Conservation (phyloP, 139 green algal species). For the Ettlia oleoabundans region DNA sequence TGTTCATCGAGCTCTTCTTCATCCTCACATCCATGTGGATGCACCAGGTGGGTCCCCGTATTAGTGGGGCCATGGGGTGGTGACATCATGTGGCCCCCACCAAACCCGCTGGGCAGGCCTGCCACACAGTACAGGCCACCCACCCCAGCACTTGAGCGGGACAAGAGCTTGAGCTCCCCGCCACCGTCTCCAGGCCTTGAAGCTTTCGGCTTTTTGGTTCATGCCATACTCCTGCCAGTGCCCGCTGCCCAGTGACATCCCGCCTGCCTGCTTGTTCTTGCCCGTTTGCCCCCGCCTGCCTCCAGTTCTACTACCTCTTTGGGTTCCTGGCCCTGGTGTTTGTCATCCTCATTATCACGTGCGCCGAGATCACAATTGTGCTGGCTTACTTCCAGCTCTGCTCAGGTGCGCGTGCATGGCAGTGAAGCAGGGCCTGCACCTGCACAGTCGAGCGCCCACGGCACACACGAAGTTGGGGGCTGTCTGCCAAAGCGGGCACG, state of each 20-base stretch:
- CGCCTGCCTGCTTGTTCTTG: no score
- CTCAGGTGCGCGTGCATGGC: conserved; percentile 23
- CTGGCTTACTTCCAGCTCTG: conserved; percentile 98
- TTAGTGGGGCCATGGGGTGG: neutral
- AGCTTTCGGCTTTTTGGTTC: no score
- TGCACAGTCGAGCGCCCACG: no score
- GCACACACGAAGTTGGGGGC: no score
- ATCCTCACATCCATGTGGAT: conserved; percentile 96
- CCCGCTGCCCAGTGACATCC: no score
- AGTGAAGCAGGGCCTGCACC: neutral
- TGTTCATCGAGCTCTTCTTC: conserved; percentile 99
- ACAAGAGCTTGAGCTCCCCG: no score
- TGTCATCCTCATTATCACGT: conserved; percentile 96
- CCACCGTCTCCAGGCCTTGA: no score
- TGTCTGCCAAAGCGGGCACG: no score
- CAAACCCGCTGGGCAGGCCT: no score
- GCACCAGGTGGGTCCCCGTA: conserved; percentile 43
- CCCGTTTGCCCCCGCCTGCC: neutral
- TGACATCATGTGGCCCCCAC: neutral
- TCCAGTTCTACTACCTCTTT: conserved; percentile 97
- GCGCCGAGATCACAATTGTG: conserved; percentile 98
- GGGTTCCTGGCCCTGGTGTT: conserved; percentile 98
- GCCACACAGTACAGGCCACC: no score
- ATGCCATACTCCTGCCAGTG: no score
- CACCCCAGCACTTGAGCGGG: no score